Base-by-base conservation (phyloP, 2,329 filamentous ascomycete species). In the Cladosporium colombiae region DNA sequence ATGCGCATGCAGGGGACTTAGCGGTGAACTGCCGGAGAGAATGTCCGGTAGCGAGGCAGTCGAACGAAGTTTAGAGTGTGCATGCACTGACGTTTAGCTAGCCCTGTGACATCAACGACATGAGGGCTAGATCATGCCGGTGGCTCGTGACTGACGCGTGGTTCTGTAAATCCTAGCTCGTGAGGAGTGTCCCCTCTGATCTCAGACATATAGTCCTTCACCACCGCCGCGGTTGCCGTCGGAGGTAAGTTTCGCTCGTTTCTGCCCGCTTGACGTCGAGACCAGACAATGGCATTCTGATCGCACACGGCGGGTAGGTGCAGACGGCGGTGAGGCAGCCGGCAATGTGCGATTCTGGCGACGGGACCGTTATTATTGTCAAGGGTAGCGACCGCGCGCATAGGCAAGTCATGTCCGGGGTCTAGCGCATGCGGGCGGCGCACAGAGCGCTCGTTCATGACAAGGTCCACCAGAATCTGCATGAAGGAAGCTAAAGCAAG, bases 1-100 rank as follows among this genome's bases (percentile, higher is more conserved):
- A 63, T 63, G 59, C 59, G 31, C 14, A 62, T 62, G 60, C 60
- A 63, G 60, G 60, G 60, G 33, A 63, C 31, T 62, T 55, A 56
- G 60, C 60, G 60, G 60, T 63, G 60, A 63, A 63, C 60, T 63
- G 50, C 60, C 60, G 60, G 60, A 63, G 60, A 40, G n/a, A 31
- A 63, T 33, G 60, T 40, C 49, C 60, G 60, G 60, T 55, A 63
- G 60, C 60, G 60, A 55, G 60, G 25, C 37, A 23, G 49, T 58
- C 21, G 60, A 55, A 52, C 60, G 59, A 63, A 55, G 50, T 27
- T 63, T 63, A 55, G 50, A 63, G 60, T 52, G 33, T 56, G 60
- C 60, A 63, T 44, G 60, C 60, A 63, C 60, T 63, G 60, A 63
- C 60, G 60, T 56, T 50, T 31, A 46, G 31, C 46, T 40, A 63